Evolutionary conservation across 257 asterid species (phyloP).

Genomic region (Lithospermum erythrorhizon): DNA sequence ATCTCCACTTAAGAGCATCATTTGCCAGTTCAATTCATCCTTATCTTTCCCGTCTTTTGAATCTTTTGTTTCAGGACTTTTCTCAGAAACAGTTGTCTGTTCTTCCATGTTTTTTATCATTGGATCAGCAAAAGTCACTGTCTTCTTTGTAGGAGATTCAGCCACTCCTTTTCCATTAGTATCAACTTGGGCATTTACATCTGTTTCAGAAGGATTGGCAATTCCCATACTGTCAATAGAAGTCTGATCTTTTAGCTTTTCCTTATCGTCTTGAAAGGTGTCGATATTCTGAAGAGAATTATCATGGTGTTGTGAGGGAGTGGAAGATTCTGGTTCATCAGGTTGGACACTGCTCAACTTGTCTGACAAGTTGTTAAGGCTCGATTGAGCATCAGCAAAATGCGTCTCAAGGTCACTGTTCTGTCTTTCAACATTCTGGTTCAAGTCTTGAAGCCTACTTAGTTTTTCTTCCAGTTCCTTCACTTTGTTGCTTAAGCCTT

Average conservation of each 20-base stretch:
- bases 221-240: constrained; percentile 1
- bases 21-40: constrained; percentile 53
- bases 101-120: constrained; percentile 14
- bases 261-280: constrained; percentile 7
- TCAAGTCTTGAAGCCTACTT: constrained; percentile 31
- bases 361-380: constrained; percentile 46
- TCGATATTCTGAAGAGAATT: neutral
- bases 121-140: constrained; percentile 20
- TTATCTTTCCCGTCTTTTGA: constrained; percentile 13
- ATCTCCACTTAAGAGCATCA: constrained; percentile 55
- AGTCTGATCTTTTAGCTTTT: constrained; percentile 18
- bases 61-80: constrained; percentile 11
- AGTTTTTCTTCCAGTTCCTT: constrained; percentile 61
- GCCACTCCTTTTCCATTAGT: constrained; percentile 10
- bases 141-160: constrained; percentile 11
- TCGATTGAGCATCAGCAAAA: constrained; percentile 46
- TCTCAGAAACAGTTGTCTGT: constrained; percentile 7
- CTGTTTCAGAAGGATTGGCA: constrained; percentile 9
- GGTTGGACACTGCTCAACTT: constrained; percentile 44
- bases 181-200: constrained; percentile 11
- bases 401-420: constrained; percentile 40
- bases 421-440: constrained; percentile 48
- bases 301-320: neutral
- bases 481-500: constrained; percentile 30
- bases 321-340: constrained; percentile 27